Conservation (phyloP, 306 rosid species). For the Betula pendula region DNA sequence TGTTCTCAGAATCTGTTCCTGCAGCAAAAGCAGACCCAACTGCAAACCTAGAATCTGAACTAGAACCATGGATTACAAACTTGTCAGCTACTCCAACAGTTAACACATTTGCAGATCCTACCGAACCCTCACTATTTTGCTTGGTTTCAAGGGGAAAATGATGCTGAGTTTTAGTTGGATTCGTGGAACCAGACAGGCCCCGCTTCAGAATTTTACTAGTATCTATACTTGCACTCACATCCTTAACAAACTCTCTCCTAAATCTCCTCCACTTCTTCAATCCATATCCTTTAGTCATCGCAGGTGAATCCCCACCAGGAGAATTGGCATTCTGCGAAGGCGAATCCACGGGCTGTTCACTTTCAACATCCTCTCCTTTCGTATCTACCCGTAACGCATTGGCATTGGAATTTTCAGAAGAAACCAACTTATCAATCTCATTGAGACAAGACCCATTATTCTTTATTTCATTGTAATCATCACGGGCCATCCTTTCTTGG, state of each 20-base stretch:
- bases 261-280: slow-evolving; percentile 66
- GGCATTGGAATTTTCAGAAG: slow-evolving; percentile 36
- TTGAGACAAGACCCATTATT: slow-evolving; percentile 38
- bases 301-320: slow-evolving; percentile 29
- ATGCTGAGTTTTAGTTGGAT: slow-evolving; percentile 39
- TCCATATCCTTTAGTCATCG: slow-evolving; percentile 36
- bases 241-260: slow-evolving; percentile 47
- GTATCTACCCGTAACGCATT: slow-evolving; percentile 20
- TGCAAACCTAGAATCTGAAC: slow-evolving; percentile 67
- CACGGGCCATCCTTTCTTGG: slow-evolving; percentile 27
- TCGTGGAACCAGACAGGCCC: slow-evolving; percentile 51
- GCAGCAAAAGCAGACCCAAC: slow-evolving; percentile 60
- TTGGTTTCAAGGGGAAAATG: slow-evolving; percentile 40
- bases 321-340: slow-evolving; percentile 25
- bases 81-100: slow-evolving; percentile 49
- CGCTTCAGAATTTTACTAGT: slow-evolving; percentile 64
- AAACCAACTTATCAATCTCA: slow-evolving; percentile 34
- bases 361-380: slow-evolving; percentile 23
- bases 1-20: slow-evolving; percentile 82
- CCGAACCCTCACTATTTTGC: slow-evolving; percentile 49
- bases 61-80: slow-evolving; percentile 46
- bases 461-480: slow-evolving; percentile 38
- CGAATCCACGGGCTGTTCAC: slow-evolving; percentile 34
- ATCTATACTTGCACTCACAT: slow-evolving; percentile 42
- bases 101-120: slow-evolving; percentile 46